phyloP scores from a whole-genome alignment of 2,329 filamentous ascomycete species.

The Colletotrichum melonis region DNA sequence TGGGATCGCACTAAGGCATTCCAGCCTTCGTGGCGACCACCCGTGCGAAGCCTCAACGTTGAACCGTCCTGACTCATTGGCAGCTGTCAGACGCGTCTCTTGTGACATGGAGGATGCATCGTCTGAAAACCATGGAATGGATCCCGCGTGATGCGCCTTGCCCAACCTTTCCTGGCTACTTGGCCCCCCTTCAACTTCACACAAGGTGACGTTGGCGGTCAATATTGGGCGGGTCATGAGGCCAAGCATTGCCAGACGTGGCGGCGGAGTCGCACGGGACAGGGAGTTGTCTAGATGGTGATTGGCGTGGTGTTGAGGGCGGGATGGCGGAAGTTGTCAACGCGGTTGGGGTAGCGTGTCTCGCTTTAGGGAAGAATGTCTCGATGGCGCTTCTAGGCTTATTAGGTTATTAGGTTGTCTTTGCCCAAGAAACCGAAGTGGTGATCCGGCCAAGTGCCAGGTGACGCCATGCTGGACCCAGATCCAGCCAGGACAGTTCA shows the following conservation, averaged over 20 bases:
- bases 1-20: conserved; percentile 7
- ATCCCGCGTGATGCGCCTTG: conserved; percentile 21
- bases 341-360: conserved; percentile 1
- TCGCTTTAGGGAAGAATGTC: neutral
- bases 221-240: conserved; percentile 17
- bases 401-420: neutral
- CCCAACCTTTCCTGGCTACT: conserved; percentile 6
- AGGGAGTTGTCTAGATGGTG: neutral
- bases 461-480: conserved; percentile 30
- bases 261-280: conserved; percentile 11
- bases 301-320: conserved; percentile 8
- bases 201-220: neutral
- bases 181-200: neutral
- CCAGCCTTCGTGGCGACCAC: conserved; percentile 1
- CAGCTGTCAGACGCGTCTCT: conserved; percentile 16
- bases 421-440: neutral
- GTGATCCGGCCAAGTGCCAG: conserved; percentile 26
- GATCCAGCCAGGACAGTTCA: conserved; percentile 18
- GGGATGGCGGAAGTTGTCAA: neutral
- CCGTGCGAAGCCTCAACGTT: conserved; percentile 10
- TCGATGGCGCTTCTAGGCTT: neutral
- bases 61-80: conserved; percentile 16
- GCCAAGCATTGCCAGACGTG: conserved; percentile 8
- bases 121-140: neutral
- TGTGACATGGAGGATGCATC: neutral